A percentile compares a stretch with the other conserved stretches of the same genome.
These are phyloP conservation scores for Bryoglossum gracile DNA, from an alignment of 495 filamentous ascomycete genomes.

Conservation along the genomic window DNA sequence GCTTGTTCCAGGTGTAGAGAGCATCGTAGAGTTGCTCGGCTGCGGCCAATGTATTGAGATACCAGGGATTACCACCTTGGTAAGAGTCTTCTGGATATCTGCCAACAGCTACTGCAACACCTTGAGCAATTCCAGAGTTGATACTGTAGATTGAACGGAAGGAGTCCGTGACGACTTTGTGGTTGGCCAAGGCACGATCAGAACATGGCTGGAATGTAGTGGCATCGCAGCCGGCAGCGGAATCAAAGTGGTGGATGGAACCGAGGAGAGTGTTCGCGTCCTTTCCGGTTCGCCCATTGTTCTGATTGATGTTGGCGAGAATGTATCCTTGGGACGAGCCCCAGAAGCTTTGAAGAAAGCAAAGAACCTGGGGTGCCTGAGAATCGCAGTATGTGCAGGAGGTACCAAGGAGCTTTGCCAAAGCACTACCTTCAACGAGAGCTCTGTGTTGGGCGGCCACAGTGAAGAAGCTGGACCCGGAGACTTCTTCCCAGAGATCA, in stretches of 20 bases:
- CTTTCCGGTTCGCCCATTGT: conserved; percentile 35
- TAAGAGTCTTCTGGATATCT: conserved; percentile 57
- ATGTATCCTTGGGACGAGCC: conserved; percentile 32
- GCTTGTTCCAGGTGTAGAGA: conserved; percentile 44
- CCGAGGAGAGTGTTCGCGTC: conserved; percentile 43
- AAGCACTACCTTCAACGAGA: conserved; percentile 29
- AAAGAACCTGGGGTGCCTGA: conserved; percentile 43
- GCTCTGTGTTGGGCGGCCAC: conserved; percentile 44
- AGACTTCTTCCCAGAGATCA: conserved; percentile 48
- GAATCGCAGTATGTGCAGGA: conserved; percentile 36
- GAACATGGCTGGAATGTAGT: conserved; percentile 40
- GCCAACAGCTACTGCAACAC: conserved; percentile 49
- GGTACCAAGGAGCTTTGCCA: conserved; percentile 25
- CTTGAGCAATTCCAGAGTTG: conserved; percentile 36
- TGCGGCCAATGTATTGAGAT: conserved; percentile 44
- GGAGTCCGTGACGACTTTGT: conserved; percentile 43
- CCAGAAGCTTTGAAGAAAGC: conserved; percentile 44
- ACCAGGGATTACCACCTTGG: conserved; percentile 40
- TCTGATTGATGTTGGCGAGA: conserved; percentile 36
- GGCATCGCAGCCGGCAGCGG: conserved; percentile 38
- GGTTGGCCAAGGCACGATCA: conserved; percentile 38
- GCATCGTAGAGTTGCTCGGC: conserved; percentile 57
- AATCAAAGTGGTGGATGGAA: conserved; percentile 41
- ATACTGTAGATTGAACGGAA: conserved; percentile 41
- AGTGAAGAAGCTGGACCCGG: conserved; percentile 56